phyloP scores from a whole-genome alignment of 139 green algal genomes.

The Asterochloris sp. region DNA sequence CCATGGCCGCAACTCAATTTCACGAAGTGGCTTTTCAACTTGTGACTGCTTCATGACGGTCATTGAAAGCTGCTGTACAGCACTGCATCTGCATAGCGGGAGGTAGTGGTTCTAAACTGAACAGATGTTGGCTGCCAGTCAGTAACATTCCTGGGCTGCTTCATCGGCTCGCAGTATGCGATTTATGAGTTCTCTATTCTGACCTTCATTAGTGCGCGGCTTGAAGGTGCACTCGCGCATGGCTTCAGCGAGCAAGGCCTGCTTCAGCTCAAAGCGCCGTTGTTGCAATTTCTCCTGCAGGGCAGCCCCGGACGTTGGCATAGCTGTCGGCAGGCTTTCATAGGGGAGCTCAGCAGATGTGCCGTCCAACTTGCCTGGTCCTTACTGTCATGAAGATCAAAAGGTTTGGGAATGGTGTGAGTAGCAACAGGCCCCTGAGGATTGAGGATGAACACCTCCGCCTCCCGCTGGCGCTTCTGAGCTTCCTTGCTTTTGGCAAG shows the following conservation, averaged over 20 bases:
- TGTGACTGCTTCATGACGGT: too few relatives aligned
- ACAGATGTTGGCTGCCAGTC: too few relatives aligned
- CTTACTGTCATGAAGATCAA: conserved; percentile 23
- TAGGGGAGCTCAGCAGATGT: background rate
- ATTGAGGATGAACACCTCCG: conserved; percentile 12
- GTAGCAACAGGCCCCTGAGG: conserved; percentile 9
- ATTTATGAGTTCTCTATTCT: conserved; percentile 29
- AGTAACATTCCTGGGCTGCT: background rate
- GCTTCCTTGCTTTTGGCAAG: conserved; percentile 1
- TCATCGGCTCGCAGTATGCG: conserved; percentile 22
- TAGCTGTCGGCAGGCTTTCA: background rate
- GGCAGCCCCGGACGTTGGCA: background rate
- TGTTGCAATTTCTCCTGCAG: conserved; percentile 8
- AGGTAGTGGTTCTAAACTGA: too few relatives aligned
- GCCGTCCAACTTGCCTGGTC: conserved; percentile 9
- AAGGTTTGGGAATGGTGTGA: conserved; percentile 32
- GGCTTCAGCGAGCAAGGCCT: conserved; percentile 9
- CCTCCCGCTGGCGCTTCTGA: conserved; percentile 20
- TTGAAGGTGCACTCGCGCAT: conserved; percentile 39
- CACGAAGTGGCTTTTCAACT: too few relatives aligned
- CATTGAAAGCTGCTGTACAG: too few relatives aligned
- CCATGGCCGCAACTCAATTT: too few relatives aligned
- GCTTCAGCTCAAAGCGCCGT: background rate
- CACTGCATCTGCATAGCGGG: too few relatives aligned
- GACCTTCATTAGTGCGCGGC: conserved; percentile 34